Evolutionary conservation across 371 early-diverging fungal species (phyloP).

Genomic region (Mortierella sp.): DNA sequence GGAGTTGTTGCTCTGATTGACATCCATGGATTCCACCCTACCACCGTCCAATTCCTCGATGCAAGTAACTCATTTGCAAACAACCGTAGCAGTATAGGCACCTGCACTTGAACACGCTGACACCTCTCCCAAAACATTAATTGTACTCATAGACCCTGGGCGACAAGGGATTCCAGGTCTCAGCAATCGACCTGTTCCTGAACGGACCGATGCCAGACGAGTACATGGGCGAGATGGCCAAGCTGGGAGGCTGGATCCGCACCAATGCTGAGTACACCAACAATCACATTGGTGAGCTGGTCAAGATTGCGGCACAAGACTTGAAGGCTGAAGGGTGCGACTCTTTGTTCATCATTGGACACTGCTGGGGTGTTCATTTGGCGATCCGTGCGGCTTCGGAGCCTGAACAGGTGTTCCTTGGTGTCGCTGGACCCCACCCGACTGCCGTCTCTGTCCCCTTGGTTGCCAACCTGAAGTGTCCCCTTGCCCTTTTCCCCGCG

Average conservation of each 20-base stretch:
- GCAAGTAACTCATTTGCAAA: neutral
- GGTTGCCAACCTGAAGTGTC: constrained; percentile 23
- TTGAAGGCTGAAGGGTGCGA: constrained; percentile 15
- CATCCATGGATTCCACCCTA: constrained; percentile 37
- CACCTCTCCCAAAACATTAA: neutral
- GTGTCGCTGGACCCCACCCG: constrained; percentile 36
- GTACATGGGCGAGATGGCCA: constrained; percentile 31
- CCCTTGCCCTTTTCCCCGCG: constrained; percentile 24
- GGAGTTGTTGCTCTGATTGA: constrained; percentile 31
- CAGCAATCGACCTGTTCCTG: constrained; percentile 28
- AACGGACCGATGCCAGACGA: constrained; percentile 31
- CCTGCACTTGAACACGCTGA: neutral
- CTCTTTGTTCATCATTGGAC: constrained; percentile 29
- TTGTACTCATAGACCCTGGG: constrained; percentile 12
- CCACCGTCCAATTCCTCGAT: constrained; percentile 23
- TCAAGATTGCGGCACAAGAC: constrained; percentile 32
- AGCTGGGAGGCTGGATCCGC: constrained; percentile 29
- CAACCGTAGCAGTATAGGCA: no score
- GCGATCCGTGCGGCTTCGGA: constrained; percentile 28
- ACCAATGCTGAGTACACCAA: constrained; percentile 30
- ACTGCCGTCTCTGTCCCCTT: constrained; percentile 13
- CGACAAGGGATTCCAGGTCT: constrained; percentile 34
- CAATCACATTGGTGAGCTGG: constrained; percentile 21
- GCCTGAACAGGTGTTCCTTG: constrained; percentile 5
- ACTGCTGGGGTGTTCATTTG: constrained; percentile 45